phyloP scores from a whole-genome alignment of 2,329 filamentous ascomycete genomes.

The Dothiorella sarmentorum region DNA sequence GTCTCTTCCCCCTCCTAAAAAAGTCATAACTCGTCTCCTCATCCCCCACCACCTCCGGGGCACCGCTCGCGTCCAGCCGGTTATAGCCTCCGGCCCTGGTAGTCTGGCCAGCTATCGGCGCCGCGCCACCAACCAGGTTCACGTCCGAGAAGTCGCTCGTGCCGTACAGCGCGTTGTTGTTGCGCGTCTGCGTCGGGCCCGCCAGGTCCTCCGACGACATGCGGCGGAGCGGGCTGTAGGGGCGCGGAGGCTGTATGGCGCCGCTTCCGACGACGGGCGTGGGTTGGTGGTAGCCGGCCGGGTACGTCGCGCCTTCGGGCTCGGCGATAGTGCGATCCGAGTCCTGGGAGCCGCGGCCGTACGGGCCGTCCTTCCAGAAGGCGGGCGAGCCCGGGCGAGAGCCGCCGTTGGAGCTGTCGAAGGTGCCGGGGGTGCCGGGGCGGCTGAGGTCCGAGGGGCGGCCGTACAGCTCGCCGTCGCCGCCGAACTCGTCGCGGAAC shows the following conservation, averaged over 20 bases:
- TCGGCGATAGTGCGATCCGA: slow-evolving; percentile 24
- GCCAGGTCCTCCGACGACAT: slow-evolving; percentile 2
- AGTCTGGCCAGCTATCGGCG: slow-evolving; percentile 14
- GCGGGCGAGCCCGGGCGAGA: neutral
- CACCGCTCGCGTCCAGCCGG: neutral
- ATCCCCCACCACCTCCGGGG: neutral
- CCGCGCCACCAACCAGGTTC: slow-evolving; percentile 13
- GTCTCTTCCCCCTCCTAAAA: neutral
- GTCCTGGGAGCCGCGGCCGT: slow-evolving; percentile 26
- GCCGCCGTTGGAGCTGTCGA: slow-evolving; percentile 27
- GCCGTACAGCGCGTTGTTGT: neutral
- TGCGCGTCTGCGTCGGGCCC: neutral
- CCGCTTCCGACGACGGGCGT: too few relatives aligned
- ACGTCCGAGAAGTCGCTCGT: neutral
- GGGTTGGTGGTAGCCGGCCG: slow-evolving; percentile 47
- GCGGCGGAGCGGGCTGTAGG: slow-evolving; percentile 35
- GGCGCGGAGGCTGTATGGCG: slow-evolving; percentile 31
- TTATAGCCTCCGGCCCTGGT: neutral
- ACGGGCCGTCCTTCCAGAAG: neutral
- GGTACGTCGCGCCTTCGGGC: slow-evolving; percentile 36
- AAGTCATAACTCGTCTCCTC: slow-evolving; percentile 16
- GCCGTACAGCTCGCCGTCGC: slow-evolving; percentile 58
- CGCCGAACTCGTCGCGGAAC: slow-evolving; percentile 84
- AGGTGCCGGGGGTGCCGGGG: slow-evolving; percentile 56
- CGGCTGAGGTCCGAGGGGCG: slow-evolving; percentile 41